Base-by-base conservation (phyloP, 176 grass and related monocot species). In the Echinochloa phyllopogon region DNA sequence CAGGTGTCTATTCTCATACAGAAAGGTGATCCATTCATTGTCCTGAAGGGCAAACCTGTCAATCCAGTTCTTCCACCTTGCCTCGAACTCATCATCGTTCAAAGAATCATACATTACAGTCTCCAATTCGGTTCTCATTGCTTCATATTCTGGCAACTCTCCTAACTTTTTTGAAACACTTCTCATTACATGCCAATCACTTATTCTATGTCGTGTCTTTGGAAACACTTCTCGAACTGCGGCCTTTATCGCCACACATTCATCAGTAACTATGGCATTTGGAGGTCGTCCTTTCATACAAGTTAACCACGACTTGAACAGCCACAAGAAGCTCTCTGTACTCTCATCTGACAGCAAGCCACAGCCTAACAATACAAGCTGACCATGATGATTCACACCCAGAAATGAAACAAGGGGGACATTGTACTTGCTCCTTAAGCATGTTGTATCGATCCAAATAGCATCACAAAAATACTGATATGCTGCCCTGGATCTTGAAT, bases 291-390 rank as follows among this genome's bases (percentile, higher is more conserved):
- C 89, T 41, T 84, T 78, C 83, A 94, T 94, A 84, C 92, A 94
- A 74, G 85, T 86, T 82, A 87, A 62, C 90, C 93, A 95, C 4
- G 90, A 82, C 83, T 86, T 95, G 71, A 95, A 83, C 73, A 94
- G 61, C 90, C 93, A 95, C 13, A 92, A 77, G 50, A 88, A 86
- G 83, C 88, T 95, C 86, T 92, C 93, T 49, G 90, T 83, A 36
- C 90, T 90, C 88, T 92, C 93, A 86, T 95, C 90, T 3, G 92
- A 89, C 82, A 95, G 87, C 79, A 95, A 90, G 65, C 93, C 90
- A 69, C 90, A 95, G 17, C 93, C 90, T 83, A 95, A 82, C 78
- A 92, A 57, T 49, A 95, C 85, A 70, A 90, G 88, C 69, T 92
- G 90, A 12, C 93, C 90, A 74, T 95, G 93, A 82, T 90, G 83